These are phyloP conservation scores for Cladosporium austrohemisphaericum DNA, from an alignment of 2,329 filamentous ascomycete species.

Conservation along the genomic window DNA sequence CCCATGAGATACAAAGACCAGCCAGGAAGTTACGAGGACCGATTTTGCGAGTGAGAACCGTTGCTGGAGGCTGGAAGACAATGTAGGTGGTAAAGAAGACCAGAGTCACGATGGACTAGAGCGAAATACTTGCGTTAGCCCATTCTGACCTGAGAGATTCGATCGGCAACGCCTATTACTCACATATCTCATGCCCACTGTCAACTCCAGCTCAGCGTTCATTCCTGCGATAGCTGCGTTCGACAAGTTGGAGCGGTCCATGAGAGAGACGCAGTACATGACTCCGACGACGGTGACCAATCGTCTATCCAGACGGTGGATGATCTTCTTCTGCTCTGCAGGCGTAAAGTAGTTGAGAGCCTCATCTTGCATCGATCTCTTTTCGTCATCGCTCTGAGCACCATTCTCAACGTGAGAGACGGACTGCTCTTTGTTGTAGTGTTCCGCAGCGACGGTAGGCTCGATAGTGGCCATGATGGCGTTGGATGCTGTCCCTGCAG, in stretches of 20 bases:
- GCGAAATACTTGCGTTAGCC: not conserved
- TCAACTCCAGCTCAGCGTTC: conserved; percentile 33
- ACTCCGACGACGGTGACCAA: conserved; percentile 42
- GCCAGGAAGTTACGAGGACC: conserved; percentile 44
- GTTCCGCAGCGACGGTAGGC: not conserved
- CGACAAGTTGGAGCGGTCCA: conserved; percentile 77
- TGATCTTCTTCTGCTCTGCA: conserved; percentile 46
- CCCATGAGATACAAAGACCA: conserved; percentile 53
- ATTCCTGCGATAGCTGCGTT: conserved; percentile 67
- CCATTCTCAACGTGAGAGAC: conserved; percentile 7
- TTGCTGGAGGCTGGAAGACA: conserved; percentile 67
- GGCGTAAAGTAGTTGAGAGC: conserved; percentile 21
- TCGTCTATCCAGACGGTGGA: conserved; percentile 61
- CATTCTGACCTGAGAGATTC: not conserved
- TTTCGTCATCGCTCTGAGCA: conserved; percentile 10
- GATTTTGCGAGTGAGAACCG: conserved; percentile 63
- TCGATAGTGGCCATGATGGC: not conserved
- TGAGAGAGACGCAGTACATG: conserved; percentile 71
- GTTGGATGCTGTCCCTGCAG: not conserved
- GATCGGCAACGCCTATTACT: conserved; percentile 12
- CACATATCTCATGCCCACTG: conserved; percentile 13
- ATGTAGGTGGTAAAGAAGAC: conserved; percentile 74
- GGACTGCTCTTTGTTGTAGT: conserved; percentile 5
- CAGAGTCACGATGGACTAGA: conserved; percentile 50
- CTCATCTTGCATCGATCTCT: conserved; percentile 17